Evolutionary conservation across 2,329 filamentous ascomycete species (phyloP).

Genomic region (Fusarium sp.): DNA sequence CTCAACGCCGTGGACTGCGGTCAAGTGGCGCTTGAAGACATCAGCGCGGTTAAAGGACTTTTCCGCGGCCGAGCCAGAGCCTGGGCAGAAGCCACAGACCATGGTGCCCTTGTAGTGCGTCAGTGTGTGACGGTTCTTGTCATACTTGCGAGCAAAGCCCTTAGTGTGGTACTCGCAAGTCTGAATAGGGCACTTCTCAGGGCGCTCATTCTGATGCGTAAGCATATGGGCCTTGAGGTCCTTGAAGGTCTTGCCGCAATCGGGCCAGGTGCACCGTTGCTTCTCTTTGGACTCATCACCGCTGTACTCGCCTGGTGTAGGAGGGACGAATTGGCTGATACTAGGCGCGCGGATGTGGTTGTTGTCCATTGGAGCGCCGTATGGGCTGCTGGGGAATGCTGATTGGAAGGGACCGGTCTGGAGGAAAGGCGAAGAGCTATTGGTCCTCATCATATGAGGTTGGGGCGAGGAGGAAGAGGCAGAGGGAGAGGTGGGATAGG

Average conservation of each 20-base stretch:
- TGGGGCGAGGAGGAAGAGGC: slow-evolving; percentile 63
- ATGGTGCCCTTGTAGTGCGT: slow-evolving; percentile 98
- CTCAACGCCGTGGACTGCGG: slow-evolving; percentile 89
- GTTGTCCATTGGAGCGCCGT: slow-evolving; percentile 55
- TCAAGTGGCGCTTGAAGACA: slow-evolving; percentile 94
- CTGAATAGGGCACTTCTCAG: slow-evolving; percentile 92
- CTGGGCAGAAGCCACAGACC: slow-evolving; percentile 95
- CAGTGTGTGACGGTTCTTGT: slow-evolving; percentile 93
- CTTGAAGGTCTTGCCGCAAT: slow-evolving; percentile 88
- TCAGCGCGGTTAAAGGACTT: slow-evolving; percentile 97
- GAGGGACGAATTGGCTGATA: slow-evolving; percentile 74
- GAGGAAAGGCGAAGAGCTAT: slow-evolving; percentile 73
- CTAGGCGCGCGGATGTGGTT: slow-evolving; percentile 69
- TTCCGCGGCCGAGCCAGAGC: slow-evolving; percentile 85
- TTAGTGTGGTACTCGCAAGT: slow-evolving; percentile 93
- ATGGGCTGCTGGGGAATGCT: slow-evolving; percentile 63
- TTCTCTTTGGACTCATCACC: slow-evolving; percentile 72
- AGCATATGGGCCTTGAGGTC: slow-evolving; percentile 94
- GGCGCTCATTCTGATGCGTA: slow-evolving; percentile 88
- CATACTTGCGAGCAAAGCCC: slow-evolving; percentile 93
- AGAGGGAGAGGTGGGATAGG: slow-evolving; percentile 70
- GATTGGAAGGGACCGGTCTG: slow-evolving; percentile 63
- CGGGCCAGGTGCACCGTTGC: slow-evolving; percentile 79
- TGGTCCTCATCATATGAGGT: slow-evolving; percentile 58
- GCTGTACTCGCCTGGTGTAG: slow-evolving; percentile 65